A percentile compares a stretch with the other conserved stretches of the same genome.
These are phyloP conservation scores for Cutaneotrichosporon sp. DNA, from an alignment of 1,284 basidiomycete genomes.

Conservation along the genomic window DNA sequence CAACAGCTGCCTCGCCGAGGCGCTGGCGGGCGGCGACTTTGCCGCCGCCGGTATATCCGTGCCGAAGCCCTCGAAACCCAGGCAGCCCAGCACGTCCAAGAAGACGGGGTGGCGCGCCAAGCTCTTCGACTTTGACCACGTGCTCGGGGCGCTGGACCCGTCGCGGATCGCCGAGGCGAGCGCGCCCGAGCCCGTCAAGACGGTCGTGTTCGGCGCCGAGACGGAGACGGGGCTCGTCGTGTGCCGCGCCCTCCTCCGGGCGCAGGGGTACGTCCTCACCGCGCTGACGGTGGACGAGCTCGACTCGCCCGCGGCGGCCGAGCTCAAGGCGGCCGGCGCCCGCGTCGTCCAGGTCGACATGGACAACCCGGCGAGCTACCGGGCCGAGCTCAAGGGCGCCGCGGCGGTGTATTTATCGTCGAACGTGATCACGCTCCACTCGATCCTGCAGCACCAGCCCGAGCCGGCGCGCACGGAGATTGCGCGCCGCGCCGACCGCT, in stretches of 20 bases:
- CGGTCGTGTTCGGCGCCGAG: slow-evolving; percentile 36
- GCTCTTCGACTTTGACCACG: slow-evolving; percentile 24
- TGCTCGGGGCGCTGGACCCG: slow-evolving; percentile 33
- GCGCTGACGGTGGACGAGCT: slow-evolving; percentile 23
- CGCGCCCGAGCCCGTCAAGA: slow-evolving; percentile 19
- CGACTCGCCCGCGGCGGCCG: neutral
- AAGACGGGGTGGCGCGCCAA: neutral
- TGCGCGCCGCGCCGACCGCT: slow-evolving; percentile 21
- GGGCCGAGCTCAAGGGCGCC: slow-evolving; percentile 22
- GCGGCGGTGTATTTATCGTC: slow-evolving; percentile 30
- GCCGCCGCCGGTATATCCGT: neutral
- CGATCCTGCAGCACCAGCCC: slow-evolving; percentile 25
- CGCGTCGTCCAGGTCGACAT: slow-evolving; percentile 32
- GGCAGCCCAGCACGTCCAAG: neutral
- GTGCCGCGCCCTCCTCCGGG: slow-evolving; percentile 19
- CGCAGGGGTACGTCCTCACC: slow-evolving; percentile 11
- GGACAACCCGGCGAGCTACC: slow-evolving; percentile 28
- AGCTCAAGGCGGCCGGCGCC: slow-evolving; percentile 20
- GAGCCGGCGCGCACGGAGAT: slow-evolving; percentile 25
- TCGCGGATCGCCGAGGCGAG: slow-evolving; percentile 18
- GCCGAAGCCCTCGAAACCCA: neutral
- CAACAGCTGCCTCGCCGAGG: slow-evolving; percentile 6
- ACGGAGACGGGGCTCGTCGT: slow-evolving; percentile 24
- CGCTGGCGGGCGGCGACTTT: neutral
- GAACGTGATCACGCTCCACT: slow-evolving; percentile 23